phyloP scores from a whole-genome alignment of 371 early-diverging fungal species.

The Vairimorpha apis region DNA sequence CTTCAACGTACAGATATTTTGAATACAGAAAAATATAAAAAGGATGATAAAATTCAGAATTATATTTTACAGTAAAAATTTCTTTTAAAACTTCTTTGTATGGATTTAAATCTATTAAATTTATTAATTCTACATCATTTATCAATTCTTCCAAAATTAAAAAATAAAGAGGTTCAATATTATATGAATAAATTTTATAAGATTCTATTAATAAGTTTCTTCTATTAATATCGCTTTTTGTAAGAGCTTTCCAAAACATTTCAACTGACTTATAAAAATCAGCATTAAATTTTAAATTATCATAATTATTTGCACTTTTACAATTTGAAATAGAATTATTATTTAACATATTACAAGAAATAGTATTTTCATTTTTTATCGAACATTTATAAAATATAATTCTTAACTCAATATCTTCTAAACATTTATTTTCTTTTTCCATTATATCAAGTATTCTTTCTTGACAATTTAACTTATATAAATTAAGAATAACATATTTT shows the following conservation, averaged over 20 bases:
- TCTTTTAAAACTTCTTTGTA: neutral
- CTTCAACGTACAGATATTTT: slow-evolving; percentile 8
- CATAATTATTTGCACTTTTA: neutral
- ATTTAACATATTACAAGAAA: too few species aligned
- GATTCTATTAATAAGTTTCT: slow-evolving; percentile 33
- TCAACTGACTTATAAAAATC: neutral
- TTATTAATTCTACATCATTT: slow-evolving; percentile 6
- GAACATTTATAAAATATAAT: slow-evolving; percentile 20
- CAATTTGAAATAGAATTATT: neutral
- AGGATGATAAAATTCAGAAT: slow-evolving; percentile 19
- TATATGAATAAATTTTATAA: slow-evolving; percentile 14
- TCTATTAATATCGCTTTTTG: slow-evolving; percentile 23
- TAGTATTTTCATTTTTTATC: neutral
- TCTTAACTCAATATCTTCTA: slow-evolving; percentile 10
- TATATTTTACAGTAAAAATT: neutral
- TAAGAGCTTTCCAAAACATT: slow-evolving; percentile 16
- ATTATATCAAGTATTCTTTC: slow-evolving; percentile 16
- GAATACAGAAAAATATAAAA: slow-evolving; percentile 15
- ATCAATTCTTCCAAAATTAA: slow-evolving; percentile 25
- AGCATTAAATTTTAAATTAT: neutral
- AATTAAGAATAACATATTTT: neutral
- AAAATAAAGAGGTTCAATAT: slow-evolving; percentile 30
- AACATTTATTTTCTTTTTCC: neutral
- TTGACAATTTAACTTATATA: slow-evolving; percentile 19
- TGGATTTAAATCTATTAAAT: slow-evolving; percentile 1